phyloP scores from a whole-genome alignment of 2,329 filamentous ascomycete species.

The Calonectria pteridis region DNA sequence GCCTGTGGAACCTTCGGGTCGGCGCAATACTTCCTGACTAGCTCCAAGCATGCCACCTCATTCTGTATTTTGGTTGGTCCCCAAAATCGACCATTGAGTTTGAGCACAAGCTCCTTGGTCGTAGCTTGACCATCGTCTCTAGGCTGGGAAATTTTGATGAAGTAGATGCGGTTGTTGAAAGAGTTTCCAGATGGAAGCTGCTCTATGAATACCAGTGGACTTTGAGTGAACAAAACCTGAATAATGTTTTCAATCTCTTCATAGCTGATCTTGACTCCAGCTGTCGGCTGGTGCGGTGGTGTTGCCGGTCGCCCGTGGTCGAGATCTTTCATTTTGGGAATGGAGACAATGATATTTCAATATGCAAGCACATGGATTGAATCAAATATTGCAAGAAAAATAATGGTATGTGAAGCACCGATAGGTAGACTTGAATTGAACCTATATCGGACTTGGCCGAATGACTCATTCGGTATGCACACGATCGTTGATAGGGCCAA shows the following conservation, averaged over 20 bases:
- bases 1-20: background rate
- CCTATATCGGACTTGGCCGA: too few relatives aligned
- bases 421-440: too few relatives aligned
- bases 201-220: background rate
- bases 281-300: background rate
- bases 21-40: slow-evolving; percentile 5
- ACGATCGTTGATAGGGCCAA: too few relatives aligned
- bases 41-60: slow-evolving; percentile 17
- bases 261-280: background rate
- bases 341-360: background rate
- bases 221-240: background rate
- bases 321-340: background rate
- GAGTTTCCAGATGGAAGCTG: slow-evolving; percentile 10
- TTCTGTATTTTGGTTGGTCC: slow-evolving; percentile 15
- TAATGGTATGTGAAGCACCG: too few relatives aligned
- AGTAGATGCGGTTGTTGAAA: slow-evolving; percentile 27
- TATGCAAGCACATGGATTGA: too few relatives aligned
- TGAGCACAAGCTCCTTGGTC: background rate
- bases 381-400: too few relatives aligned
- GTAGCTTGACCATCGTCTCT: background rate
- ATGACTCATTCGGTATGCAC: too few relatives aligned
- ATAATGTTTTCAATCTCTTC: background rate
- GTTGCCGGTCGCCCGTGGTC: background rate
- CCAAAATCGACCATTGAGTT: slow-evolving; percentile 26
- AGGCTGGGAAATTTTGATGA: background rate